phyloP scores from a whole-genome alignment of 306 rosid genomes.

The Morella rubra region DNA sequence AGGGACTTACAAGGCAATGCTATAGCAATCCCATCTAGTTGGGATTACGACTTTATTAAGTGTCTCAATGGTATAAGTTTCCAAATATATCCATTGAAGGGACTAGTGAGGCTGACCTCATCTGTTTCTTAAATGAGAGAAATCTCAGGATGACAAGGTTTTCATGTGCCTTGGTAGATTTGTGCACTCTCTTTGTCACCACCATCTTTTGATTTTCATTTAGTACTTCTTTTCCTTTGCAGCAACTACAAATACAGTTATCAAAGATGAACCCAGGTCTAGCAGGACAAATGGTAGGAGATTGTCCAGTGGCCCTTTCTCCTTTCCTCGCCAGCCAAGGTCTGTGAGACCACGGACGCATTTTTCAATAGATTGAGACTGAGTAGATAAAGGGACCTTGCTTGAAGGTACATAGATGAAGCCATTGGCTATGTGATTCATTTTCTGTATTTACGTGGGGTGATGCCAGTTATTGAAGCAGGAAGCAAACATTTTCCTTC shows the following conservation, averaged over 20 bases:
- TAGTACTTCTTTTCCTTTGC: constrained; percentile 26
- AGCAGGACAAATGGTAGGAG: constrained; percentile 60
- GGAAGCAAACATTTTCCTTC: neutral
- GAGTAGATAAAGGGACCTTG: constrained; percentile 47
- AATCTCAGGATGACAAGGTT: neutral
- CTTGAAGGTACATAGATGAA: neutral
- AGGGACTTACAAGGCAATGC: neutral
- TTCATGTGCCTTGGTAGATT: neutral
- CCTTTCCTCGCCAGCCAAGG: constrained; percentile 97
- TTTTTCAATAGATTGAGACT: constrained; percentile 74
- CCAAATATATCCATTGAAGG: constrained; percentile 1
- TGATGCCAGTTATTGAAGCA: neutral
- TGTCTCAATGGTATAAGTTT: neutral
- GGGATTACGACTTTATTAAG: neutral
- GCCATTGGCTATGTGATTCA: neutral
- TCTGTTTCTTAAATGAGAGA: neutral
- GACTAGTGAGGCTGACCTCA: neutral
- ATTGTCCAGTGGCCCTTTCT: constrained; percentile 74
- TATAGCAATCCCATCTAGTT: constrained; percentile 2
- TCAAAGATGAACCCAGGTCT: constrained; percentile 61
- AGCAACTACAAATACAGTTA: constrained; percentile 83
- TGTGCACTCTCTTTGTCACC: neutral
- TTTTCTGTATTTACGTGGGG: neutral
- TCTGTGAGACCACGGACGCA: constrained; percentile 72
- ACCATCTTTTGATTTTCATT: neutral